Evolutionary conservation across 768 basidiomycete genomes (phyloP), one percentile per base, ranked within the genome.

Genomic region (Serendipita sp.): DNA sequence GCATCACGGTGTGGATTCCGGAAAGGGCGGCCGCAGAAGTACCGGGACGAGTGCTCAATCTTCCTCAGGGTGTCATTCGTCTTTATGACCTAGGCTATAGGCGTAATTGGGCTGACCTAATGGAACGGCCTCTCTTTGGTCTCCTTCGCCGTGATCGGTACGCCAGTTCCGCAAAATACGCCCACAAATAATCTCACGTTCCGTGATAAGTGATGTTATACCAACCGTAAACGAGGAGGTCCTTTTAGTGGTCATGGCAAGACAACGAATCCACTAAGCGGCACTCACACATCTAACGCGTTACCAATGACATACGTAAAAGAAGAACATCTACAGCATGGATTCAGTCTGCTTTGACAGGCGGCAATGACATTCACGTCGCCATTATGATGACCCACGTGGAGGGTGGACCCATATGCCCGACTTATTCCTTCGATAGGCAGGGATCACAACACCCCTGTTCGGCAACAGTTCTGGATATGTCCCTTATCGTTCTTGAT

Each of bases 81-180:
- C 27, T 36, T 3, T 60, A 60, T 37, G 55, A 60, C 33, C 36
- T 37, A 4, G 55, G 55, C 23, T 60, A 36, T 27, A 23, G 34
- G n/a, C 55, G 55, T 36, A 60, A 60, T n/a, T 60, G 11, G 55
- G 55, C 27, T 10, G 55, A 60, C 55, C 55, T 60, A 10, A 36
- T 60, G 55, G 55, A 23, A 33, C 55, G 55, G 1, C 55, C 55
- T 4, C 16, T 60, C 27, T n/a, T 60, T 36, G 55, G 55, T 10
- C 48, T 16, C 10, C 18, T 52, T 18, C 18, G 6, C 48, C 48
- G 8, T 16, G 5, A 52, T 23, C 48, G 48, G 48, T 52, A 23
- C 2, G 31, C 48, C 10, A 8, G 16, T 33, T 52, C 48, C 31
- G 5, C 48, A 16, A 31, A 52, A 8, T 52, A 52, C 16, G 48